phyloP scores from a whole-genome alignment of 225 moss, liverwort and hornwort genomes.

The Climacium dendroides region DNA sequence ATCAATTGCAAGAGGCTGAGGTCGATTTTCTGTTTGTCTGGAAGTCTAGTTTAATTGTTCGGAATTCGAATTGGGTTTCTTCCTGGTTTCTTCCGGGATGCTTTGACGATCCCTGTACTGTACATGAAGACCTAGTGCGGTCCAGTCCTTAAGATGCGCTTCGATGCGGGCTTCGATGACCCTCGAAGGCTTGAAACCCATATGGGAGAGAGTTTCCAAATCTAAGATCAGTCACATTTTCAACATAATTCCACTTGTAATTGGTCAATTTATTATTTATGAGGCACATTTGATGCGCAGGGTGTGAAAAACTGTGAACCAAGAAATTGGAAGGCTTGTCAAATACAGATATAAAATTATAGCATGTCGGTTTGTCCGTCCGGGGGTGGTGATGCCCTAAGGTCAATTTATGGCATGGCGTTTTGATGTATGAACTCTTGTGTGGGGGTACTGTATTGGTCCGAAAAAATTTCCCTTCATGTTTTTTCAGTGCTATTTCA shows the following conservation, averaged over 20 bases:
- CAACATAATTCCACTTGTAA: background rate
- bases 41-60: background rate
- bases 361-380: background rate
- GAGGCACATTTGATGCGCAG: background rate
- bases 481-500: background rate
- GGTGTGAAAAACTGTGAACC: background rate
- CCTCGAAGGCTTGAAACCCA: background rate
- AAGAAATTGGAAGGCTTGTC: background rate
- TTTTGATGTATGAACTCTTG: background rate
- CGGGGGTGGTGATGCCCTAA: background rate
- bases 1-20: background rate
- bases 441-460: background rate
- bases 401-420: background rate
- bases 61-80: background rate
- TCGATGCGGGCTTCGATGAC: background rate
- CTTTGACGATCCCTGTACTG: background rate
- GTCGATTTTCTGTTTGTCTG: background rate
- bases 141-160: background rate
- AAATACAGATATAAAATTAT: background rate
- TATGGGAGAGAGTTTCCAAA: background rate
- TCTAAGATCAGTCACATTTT: background rate
- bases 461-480: background rate
- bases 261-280: background rate
- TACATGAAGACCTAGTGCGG: background rate
- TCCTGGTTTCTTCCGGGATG: background rate